Conservation (phyloP, 345 rosid species). For the Adansonia digitata region DNA sequence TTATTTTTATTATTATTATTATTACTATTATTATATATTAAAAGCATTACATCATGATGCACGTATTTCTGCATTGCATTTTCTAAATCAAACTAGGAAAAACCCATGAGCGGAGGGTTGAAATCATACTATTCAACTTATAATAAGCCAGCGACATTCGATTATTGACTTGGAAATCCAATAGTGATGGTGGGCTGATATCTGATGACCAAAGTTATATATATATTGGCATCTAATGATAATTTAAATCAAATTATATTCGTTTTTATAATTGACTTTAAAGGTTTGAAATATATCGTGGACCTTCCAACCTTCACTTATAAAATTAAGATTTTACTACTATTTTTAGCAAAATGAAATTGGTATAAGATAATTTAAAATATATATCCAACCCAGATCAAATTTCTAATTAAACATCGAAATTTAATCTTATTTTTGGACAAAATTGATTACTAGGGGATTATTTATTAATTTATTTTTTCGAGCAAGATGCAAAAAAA, state of each 20-base stretch:
- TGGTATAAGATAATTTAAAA: too few relatives aligned
- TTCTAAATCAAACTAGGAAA: not conserved
- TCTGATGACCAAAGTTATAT: not conserved
- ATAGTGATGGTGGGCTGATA: not conserved
- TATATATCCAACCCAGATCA: too few relatives aligned
- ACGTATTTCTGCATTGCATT: too few relatives aligned
- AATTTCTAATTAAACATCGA: too few relatives aligned
- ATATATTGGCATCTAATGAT: not conserved
- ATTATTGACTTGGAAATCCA: constrained; percentile 2
- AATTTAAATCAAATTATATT: not conserved
- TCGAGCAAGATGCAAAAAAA: too few relatives aligned
- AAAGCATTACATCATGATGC: not conserved
- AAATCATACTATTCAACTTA: not conserved
- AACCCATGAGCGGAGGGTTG: not conserved
- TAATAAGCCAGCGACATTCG: not conserved
- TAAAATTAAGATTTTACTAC: not conserved
- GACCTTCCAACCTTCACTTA: not conserved
- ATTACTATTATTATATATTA: too few relatives aligned
- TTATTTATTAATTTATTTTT: too few relatives aligned
- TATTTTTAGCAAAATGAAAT: not conserved
- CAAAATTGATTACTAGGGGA: too few relatives aligned
- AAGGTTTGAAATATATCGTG: not conserved
- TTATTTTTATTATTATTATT: too few relatives aligned
- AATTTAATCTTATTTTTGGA: too few relatives aligned
- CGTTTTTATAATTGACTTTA: not conserved